Evolutionary conservation across 768 basidiomycete species (phyloP), one percentile per base, ranked within the genome.

Genomic region (Pilatotrama ljubarskyi): DNA sequence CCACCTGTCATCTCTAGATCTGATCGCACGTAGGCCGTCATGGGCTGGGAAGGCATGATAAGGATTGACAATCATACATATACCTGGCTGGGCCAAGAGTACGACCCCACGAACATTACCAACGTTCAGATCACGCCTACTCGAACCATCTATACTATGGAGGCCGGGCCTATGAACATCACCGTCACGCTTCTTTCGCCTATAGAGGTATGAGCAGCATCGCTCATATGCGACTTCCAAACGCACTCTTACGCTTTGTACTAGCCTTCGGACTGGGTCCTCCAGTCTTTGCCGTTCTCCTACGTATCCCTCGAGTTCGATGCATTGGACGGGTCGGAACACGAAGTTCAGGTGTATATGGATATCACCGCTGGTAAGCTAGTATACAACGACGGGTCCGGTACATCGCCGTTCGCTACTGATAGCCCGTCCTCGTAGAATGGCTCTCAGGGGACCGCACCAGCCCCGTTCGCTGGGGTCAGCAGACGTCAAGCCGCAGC

Each of bases 171-270:
- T 1, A 72, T 78, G 57, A 67, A 74, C 37, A 46, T 77, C 48
- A 77, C 67, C 17, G 68, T 74, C 29, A 75, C 72, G 0, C 78
- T 75, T 58, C 64, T 78, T 10, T 75, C 71, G 36, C 78, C 77
- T 1, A 72, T 78, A 18, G 75, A 75, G 69, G 75, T 76, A 38
- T 25, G 65, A 10, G 20, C 2, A 25, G 10, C 10, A 5, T 25
- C 3, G 20, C 44, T 13, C 6, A 5, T 46, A 10, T 32, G 4
- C 29, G 29, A 5, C 29, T n/a, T n/a, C n/a, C n/a, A n/a, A n/a
- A n/a, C n/a, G n/a, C n/a, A n/a, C n/a, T n/a, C n/a, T n/a, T n/a
- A n/a, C n/a, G n/a, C n/a, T n/a, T n/a, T n/a, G n/a, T n/a, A n/a
- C n/a, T n/a, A 32, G 29, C 29, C 29, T 24, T 5, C 1, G 10